Base-by-base conservation (phyloP, 192 early-diverging fungal genomes). In the Backusella mclennaniae region DNA sequence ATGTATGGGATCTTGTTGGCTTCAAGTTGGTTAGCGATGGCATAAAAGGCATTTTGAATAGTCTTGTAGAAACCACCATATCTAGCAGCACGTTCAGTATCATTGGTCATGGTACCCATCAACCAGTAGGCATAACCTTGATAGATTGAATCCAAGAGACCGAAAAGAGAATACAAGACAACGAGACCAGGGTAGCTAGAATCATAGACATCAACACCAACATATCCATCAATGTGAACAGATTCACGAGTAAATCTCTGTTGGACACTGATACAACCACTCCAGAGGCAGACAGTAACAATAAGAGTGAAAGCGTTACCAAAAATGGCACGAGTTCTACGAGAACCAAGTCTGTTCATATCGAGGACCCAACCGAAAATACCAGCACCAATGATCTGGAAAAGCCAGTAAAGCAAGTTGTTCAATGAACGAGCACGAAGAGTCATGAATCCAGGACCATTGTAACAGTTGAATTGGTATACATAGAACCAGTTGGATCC, bases 51-150 rank as follows among this genome's bases (percentile, higher is more conserved):
- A 71, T 90, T 93, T 87, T 96, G 95, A 71, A 95, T 91, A 69
- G 91, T 92, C 89, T 97, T 97, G 91, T 97, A 97, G 87, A 93
- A 95, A 3, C 95, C 95, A 67, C 89, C 88, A 75, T 92, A 95
- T 66, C 92, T 88, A 29, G 93, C 87, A 67, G 91, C 82, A 74
- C 87, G 84, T 73, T 89, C 89, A 75, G 88, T 87, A 82, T 97
- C 92, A 83, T 96, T 96, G 14, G 93, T 91, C 79, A 95, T 83
- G 49, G 95, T 88, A 15, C 95, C 95, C 79, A 97, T 91, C 35
- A 97, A 76, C 94, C 94, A 97, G 90, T 97, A 96, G 1, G 86
- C 83, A 46, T 87, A 90, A 75, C 87, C 88, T 85, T 97, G 95
- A 85, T 91, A 95, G 72, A 95, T 88, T 35, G 95, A 91, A 79